phyloP scores from a whole-genome alignment of 371 early-diverging fungal genomes.

The Actinomortierella ambigua region DNA sequence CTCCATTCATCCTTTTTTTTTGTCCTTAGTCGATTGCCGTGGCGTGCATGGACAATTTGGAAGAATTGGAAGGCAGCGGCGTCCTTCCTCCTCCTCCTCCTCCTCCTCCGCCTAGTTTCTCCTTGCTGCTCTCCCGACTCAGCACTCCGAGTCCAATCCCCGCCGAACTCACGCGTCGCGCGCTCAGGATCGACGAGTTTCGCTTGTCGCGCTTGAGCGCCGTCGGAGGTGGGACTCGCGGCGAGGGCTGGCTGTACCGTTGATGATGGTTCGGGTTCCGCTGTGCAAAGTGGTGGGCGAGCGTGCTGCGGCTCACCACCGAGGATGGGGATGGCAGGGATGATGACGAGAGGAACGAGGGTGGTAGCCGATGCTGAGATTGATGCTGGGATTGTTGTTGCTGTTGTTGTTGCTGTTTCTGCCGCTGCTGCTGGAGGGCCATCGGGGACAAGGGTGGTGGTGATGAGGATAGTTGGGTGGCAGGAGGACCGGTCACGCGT shows the following conservation, averaged over 20 bases:
- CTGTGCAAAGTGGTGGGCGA: slow-evolving; percentile 2
- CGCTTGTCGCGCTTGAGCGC: slow-evolving; percentile 42
- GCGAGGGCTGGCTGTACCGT: slow-evolving; percentile 12
- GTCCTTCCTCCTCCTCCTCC: no score
- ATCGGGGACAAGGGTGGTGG: no score
- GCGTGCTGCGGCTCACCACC: no score
- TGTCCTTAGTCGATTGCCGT: no score
- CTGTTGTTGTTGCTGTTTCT: no score
- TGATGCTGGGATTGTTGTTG: no score
- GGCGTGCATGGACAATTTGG: no score
- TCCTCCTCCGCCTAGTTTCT: neutral
- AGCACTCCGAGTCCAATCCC: slow-evolving; percentile 41
- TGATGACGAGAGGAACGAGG: neutral
- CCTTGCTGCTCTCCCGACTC: slow-evolving; percentile 34
- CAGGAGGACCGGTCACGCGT: no score
- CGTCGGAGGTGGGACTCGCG: slow-evolving; percentile 27
- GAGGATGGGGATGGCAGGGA: slow-evolving; percentile 6
- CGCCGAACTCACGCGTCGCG: slow-evolving; percentile 37
- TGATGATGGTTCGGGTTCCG: slow-evolving; percentile 2
- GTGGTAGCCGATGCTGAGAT: slow-evolving; percentile 4
- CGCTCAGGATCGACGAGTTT: slow-evolving; percentile 43
- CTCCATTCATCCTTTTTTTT: no score
- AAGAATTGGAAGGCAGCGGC: no score
- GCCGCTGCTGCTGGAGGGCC: no score
- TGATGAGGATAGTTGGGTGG: no score